Evolutionary conservation across 805 yeast genomes (phyloP).

Genomic region (Isabelozyma gotoi): DNA sequence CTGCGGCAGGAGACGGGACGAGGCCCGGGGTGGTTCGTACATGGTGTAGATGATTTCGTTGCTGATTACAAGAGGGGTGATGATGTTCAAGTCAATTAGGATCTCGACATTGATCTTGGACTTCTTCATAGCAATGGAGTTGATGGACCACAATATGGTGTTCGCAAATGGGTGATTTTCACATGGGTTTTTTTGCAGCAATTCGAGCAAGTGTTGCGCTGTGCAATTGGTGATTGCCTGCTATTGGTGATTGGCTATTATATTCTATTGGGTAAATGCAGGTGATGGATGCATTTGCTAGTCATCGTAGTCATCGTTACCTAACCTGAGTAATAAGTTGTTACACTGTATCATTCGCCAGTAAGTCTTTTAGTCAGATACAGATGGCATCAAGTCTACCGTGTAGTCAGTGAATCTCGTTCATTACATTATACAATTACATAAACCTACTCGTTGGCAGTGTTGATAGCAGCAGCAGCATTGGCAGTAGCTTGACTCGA

Average conservation of each 20-base stretch:
- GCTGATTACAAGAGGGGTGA: neutral
- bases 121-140: neutral
- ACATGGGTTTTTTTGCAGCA: neutral
- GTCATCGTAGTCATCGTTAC: no score
- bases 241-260: no score
- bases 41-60: neutral
- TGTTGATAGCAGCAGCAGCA: conserved; percentile 7
- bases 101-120: neutral
- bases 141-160: neutral
- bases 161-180: neutral
- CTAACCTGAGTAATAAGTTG: no score
- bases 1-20: no score
- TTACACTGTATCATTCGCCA: no score
- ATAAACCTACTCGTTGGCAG: conserved; percentile 4
- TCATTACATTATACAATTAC: neutral
- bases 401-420: neutral
- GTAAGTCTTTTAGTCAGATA: no score
- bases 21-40: neutral
- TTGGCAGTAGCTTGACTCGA: conserved; percentile 4
- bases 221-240: no score
- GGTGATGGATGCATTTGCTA: no score
- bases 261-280: no score
- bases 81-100: neutral
- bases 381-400: no score
- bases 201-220: neutral